These are phyloP conservation scores for Letharia columbiana DNA, from an alignment of 495 filamentous ascomycete species.

Conservation along the genomic window DNA sequence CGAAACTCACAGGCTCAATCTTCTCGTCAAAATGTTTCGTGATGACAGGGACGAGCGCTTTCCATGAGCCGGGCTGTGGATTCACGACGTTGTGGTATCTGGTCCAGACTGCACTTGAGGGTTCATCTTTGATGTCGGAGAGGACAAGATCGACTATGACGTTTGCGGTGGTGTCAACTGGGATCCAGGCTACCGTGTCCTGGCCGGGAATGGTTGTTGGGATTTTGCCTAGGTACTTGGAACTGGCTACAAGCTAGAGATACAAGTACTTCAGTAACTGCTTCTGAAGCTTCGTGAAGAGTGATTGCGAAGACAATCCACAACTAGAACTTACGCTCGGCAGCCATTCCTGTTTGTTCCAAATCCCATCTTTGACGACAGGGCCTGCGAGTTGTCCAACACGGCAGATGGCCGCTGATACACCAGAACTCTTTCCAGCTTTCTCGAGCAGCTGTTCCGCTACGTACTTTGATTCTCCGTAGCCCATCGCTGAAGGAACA, in stretches of 20 bases:
- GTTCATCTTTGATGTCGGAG: neutral
- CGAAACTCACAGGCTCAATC: conserved; percentile 6
- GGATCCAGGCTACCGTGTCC: conserved; percentile 10
- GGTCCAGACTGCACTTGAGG: neutral
- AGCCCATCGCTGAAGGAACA: conserved; percentile 18
- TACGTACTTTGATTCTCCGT: conserved; percentile 22
- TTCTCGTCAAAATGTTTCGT: neutral
- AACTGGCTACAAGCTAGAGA: conserved; percentile 34
- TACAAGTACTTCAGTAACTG: neutral
- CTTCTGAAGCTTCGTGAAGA: neutral
- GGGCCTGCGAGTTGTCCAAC: conserved; percentile 53
- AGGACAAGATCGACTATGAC: conserved; percentile 9
- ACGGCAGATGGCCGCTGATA: conserved; percentile 42
- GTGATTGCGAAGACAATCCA: neutral
- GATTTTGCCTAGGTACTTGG: conserved; percentile 2
- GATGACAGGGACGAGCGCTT: conserved; percentile 3
- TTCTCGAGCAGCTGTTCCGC: conserved; percentile 34
- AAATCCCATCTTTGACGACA: conserved; percentile 30
- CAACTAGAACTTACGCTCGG: conserved; percentile 27
- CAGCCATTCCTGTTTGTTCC: conserved; percentile 49
- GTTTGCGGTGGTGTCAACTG: neutral
- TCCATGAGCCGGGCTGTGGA: conserved; percentile 4
- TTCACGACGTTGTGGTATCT: conserved; percentile 6
- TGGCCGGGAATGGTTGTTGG: neutral
- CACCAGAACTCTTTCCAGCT: conserved; percentile 29